A percentile compares a stretch with the other conserved stretches of the same genome.
Conservation (phyloP, 1,139 yeast genomes). For the Komagataea norvegica region DNA sequence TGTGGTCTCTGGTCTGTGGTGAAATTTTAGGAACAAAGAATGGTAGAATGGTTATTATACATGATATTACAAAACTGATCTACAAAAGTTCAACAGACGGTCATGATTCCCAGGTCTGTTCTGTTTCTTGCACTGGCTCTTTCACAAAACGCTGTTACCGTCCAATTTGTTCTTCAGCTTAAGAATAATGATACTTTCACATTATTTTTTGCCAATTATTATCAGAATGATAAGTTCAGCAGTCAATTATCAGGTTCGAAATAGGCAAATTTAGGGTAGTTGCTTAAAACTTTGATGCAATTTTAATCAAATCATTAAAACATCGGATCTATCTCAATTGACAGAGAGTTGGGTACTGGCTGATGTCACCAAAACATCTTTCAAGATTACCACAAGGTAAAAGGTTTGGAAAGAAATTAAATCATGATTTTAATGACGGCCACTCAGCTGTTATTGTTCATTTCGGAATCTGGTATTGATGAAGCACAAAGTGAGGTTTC, state of each 20-base stretch:
- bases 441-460: conserved; percentile 36
- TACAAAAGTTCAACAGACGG: background rate
- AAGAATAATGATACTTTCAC: conserved; percentile 17
- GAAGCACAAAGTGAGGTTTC: conserved; percentile 33
- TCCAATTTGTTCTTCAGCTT: conserved; percentile 24
- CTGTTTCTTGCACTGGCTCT: conserved; percentile 1
- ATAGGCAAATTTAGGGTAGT: conserved; percentile 28
- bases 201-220: conserved; percentile 17
- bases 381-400: conserved; percentile 40
- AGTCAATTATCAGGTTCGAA: conserved; percentile 14
- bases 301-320: conserved; percentile 19
- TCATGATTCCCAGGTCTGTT: background rate
- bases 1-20: too few relatives aligned
- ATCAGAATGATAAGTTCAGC: conserved; percentile 9
- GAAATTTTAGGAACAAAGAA: too few relatives aligned
- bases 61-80: background rate
- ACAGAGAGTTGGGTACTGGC: conserved; percentile 27
- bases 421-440: conserved; percentile 25
- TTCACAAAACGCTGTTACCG: conserved; percentile 5
- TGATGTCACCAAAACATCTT: conserved; percentile 43
- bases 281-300: conserved; percentile 25
- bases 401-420: conserved; percentile 22
- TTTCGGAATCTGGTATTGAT: conserved; percentile 40
- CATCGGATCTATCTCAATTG: conserved; percentile 28
- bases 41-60: background rate